Evolutionary conservation across 108 stramenopile species (phyloP), one percentile per base, ranked within the genome.

Genomic region (Aureococcus anophagefferens): DNA sequence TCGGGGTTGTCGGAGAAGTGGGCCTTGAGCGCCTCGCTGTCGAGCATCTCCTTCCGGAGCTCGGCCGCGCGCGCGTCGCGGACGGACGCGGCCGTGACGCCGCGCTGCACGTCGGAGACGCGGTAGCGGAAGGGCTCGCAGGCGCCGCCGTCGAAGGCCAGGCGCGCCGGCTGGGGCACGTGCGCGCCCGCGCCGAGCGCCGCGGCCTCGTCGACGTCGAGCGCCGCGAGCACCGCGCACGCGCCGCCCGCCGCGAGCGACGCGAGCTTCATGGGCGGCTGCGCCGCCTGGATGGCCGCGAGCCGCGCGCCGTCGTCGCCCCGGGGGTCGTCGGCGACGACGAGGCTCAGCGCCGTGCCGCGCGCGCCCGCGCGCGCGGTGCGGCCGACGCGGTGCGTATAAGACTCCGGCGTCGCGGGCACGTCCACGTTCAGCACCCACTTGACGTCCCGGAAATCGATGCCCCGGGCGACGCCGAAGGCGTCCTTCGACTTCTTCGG

Each of bases 401-500:
- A 99, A 33, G 95, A 90, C 65, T 83, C 72, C 4, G 88, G 65
- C 63, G 93, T 87, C 0, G 85, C 80, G 5, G 98, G 98, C 72
- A 99, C 86, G 74, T 97, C 98, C 16, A 96, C 91, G 83, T 99
- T 99, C 70, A 99, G 83, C 9, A 99, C 98, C 75, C 93, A 94
- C 13, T 89, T 86, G 17, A 99, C 98, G 65, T 87, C 89, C 29
- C 88, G 85, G 81, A 99, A 97, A 76, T 99, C 98, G 44, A 96
- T 78, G 33, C 98, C 98, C 40, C 98, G 89, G 0, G 93, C 83
- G 11, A 96, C 92, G 25, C 96, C 98, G 71, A 91, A 97, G 66
- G 95, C 85, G 32, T 64, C 77, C 33, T 71, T 76, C 46, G 71
- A 72, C 40, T 80, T 44, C 0, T 74, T 76, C 31, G 85, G 77